A percentile compares a stretch with the other conserved stretches of the same genome.
These are phyloP conservation scores for Lodderomyces jiufengensis DNA, from an alignment of 1,139 yeast genomes.

Conservation along the genomic window DNA sequence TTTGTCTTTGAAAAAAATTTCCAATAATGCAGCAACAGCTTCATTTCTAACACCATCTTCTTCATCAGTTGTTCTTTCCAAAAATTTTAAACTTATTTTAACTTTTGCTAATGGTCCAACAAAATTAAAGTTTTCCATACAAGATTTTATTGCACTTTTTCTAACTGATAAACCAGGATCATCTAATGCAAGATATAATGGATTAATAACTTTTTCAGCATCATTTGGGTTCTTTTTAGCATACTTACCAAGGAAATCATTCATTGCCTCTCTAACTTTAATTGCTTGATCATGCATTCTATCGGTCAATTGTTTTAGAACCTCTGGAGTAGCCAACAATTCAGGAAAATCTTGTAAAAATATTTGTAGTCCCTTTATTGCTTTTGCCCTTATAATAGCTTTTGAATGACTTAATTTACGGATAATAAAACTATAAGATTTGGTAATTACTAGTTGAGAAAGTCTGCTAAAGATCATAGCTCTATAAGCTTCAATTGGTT, in stretches of 20 bases:
- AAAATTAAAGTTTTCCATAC: slow-evolving; percentile 23
- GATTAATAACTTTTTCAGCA: slow-evolving; percentile 45
- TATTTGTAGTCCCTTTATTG: slow-evolving; percentile 51
- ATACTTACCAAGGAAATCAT: slow-evolving; percentile 61
- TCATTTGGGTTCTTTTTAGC: slow-evolving; percentile 42
- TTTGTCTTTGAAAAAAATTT: slow-evolving; percentile 11
- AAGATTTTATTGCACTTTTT: slow-evolving; percentile 54
- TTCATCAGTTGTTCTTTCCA: slow-evolving; percentile 63
- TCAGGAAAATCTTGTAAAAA: slow-evolving; percentile 49
- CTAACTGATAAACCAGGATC: slow-evolving; percentile 68
- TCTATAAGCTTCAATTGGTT: not conserved
- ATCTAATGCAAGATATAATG: slow-evolving; percentile 46
- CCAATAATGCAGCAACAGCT: slow-evolving; percentile 27
- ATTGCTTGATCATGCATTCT: slow-evolving; percentile 61
- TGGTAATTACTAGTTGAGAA: not conserved
- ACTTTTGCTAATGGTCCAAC: slow-evolving; percentile 45
- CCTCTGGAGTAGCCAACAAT: slow-evolving; percentile 45
- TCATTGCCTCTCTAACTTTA: slow-evolving; percentile 69
- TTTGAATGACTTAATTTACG: slow-evolving; percentile 44
- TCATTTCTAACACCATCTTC: slow-evolving; percentile 54
- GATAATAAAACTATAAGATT: slow-evolving; percentile 1
- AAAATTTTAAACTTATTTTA: slow-evolving; percentile 46
- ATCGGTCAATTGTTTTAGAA: slow-evolving; percentile 50
- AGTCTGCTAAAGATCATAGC: not conserved
- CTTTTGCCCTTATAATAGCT: slow-evolving; percentile 60